phyloP scores from a whole-genome alignment of 257 asterid species.

The Fraxinus quadrangulata region DNA sequence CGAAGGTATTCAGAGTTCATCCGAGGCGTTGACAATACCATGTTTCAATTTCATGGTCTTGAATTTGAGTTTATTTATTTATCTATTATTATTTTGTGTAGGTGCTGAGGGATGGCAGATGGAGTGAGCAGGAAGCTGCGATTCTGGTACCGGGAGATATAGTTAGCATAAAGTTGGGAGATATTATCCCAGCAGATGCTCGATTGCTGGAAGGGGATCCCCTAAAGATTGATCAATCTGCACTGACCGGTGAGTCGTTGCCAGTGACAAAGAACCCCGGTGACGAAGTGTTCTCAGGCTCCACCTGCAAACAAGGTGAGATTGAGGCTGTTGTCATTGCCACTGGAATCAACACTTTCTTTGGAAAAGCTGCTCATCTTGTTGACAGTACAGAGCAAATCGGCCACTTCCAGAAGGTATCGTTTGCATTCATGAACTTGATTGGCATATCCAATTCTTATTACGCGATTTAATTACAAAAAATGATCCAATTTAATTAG shows the following conservation, averaged over 20 bases:
- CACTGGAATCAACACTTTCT: constrained; percentile 58
- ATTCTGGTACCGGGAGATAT: constrained; percentile 75
- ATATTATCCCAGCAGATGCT: constrained; percentile 83
- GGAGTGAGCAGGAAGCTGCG: constrained; percentile 72
- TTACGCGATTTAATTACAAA: not conserved
- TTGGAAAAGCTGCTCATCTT: constrained; percentile 65
- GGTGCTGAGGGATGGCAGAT: constrained; percentile 63
- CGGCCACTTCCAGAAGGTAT: constrained; percentile 60
- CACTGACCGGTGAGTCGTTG: constrained; percentile 57
- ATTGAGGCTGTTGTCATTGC: constrained; percentile 64
- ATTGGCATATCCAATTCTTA: not conserved
- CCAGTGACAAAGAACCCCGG: constrained; percentile 55
- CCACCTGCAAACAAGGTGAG: constrained; percentile 64
- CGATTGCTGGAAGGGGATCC: constrained; percentile 77
- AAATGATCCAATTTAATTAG: constrained; percentile 29
- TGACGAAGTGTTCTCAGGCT: constrained; percentile 54
- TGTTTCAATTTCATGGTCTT: not conserved
- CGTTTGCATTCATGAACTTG: not conserved
- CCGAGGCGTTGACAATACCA: not conserved
- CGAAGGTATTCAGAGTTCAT: constrained; percentile 44
- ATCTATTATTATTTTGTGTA: not conserved
- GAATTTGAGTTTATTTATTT: not conserved
- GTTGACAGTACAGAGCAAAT: constrained; percentile 57
- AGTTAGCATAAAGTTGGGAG: constrained; percentile 68
- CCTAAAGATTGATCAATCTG: constrained; percentile 69